Evolutionary conservation across 1,284 basidiomycete genomes (phyloP).

Genomic region (Porphyrellus sp.): DNA sequence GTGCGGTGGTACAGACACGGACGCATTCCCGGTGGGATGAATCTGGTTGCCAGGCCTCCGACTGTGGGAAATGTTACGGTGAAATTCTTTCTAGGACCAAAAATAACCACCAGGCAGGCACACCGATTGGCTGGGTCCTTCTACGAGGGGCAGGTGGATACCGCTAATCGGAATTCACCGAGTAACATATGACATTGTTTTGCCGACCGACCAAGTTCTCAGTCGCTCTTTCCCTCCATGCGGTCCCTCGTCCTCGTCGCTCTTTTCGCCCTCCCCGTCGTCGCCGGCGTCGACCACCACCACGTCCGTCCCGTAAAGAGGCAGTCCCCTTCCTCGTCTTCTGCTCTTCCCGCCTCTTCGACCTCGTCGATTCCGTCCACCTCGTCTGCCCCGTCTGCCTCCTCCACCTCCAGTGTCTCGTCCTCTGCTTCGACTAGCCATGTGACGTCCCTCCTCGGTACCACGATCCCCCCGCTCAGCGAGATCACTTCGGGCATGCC

Average conservation of each 20-base stretch:
- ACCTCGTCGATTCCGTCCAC: conserved; percentile 18
- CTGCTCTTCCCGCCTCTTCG: conserved; percentile 25
- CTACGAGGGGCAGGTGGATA: too few species aligned
- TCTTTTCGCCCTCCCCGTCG: conserved; percentile 42
- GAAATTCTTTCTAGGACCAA: too few species aligned
- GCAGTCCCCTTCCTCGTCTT: conserved; percentile 21
- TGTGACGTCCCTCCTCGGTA: conserved; percentile 30
- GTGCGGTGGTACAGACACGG: conserved; percentile 37
- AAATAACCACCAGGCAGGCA: too few species aligned
- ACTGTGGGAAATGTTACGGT: too few species aligned
- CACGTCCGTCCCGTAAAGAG: conserved; percentile 30
- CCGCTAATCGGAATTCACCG: too few species aligned
- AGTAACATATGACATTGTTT: too few species aligned
- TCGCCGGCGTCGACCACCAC: conserved; percentile 35
- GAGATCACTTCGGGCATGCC: conserved; percentile 69
- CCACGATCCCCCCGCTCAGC: conserved; percentile 51
- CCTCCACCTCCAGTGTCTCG: conserved; percentile 17
- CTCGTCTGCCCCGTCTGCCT: neutral
- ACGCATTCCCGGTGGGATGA: too few species aligned
- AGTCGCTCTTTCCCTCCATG: conserved; percentile 33
- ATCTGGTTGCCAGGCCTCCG: too few species aligned
- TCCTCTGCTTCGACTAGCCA: conserved; percentile 22
- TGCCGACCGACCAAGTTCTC: too few species aligned
- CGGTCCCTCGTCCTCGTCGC: conserved; percentile 41
- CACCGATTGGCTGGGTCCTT: too few species aligned